A percentile compares a stretch with the other conserved stretches of the same genome.
phyloP scores from a whole-genome alignment of 202 grass and related monocot genomes.

The Bolboschoenoplectus hybrid region DNA sequence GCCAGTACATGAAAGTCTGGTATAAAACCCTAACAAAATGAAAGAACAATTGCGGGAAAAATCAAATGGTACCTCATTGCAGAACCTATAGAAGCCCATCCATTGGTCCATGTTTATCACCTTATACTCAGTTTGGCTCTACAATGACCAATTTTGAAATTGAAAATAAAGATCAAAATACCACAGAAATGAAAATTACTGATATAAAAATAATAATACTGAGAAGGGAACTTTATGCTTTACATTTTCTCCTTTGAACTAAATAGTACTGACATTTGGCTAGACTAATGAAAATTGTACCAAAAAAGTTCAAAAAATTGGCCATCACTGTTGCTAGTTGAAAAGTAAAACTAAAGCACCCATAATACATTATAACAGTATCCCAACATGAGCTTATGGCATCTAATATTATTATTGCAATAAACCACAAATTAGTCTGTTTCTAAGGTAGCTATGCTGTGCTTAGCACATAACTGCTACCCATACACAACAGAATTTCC shows the following conservation, averaged over 20 bases:
- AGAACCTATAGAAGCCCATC: constrained; percentile 96
- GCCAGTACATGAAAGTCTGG: background rate
- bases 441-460: background rate
- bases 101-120: constrained; percentile 99
- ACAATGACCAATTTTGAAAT: constrained; percentile 41
- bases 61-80: constrained; percentile 66
- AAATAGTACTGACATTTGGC: constrained; percentile 12
- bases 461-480: background rate
- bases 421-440: background rate
- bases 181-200: background rate
- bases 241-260: background rate
- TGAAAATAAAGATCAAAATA: constrained; percentile 12
- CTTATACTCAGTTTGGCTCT: constrained; percentile 98
- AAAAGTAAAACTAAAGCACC: background rate
- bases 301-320: background rate
- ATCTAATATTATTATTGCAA: background rate
- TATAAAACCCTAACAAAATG: constrained; percentile 6
- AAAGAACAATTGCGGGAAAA: constrained; percentile 27
- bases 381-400: background rate
- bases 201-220: constrained; percentile 27
- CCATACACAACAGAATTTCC: background rate
- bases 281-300: constrained; percentile 6
- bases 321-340: background rate
- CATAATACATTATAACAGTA: background rate
- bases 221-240: constrained; percentile 24